Base-by-base conservation (phyloP, 2,329 filamentous ascomycete species). In the Trichoderma atrobrunneum region DNA sequence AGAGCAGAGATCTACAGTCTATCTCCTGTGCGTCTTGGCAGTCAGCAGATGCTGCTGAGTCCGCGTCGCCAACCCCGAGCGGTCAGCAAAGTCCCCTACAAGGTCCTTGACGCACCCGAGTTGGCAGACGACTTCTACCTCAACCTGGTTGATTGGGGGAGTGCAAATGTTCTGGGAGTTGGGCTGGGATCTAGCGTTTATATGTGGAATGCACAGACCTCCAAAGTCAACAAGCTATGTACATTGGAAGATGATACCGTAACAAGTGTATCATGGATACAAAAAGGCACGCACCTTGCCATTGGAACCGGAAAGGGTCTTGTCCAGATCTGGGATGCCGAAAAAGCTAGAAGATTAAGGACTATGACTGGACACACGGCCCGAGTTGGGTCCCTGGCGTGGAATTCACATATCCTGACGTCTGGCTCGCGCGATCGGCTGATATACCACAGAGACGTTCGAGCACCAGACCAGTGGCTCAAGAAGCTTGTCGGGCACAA, bases 311-410 rank as follows among this genome's bases (percentile, higher is more conserved):
- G 93, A 60, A 97, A 97, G 83, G 96, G 96, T 7, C 87, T 97
- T 43, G 95, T 99, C 3, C 95, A 98, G 80, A 98, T 99, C 60
- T 99, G 95, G 93, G 96, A 99, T 82, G 96, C 95, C 1, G 93
- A 97, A 78, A 91, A 92, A 79, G 90, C 92, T 74, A 90, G 95
- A 73, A 89, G 95, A 62, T 82, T 99, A 72, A 90, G 96, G 76
- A 98, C 95, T 8, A 99, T 99, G 96, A 97, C 94, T 7, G 96
- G 96, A 2, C 96, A 99, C 81, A 96, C 94, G 0, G 94, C 92
- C 73, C 90, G 96, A 73, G 96, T 99, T 51, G 96, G 96, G 28
- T 94, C 95, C 34, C 85, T 99, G 73, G 96, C 96, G 1, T 99
- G 96, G 96, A 99, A 99, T 78, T 94, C 96, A 66, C 96, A 99